A percentile compares a stretch with the other conserved stretches of the same genome.
Conservation (phyloP, 2,329 filamentous ascomycete genomes). For the Xylogone sp. region DNA sequence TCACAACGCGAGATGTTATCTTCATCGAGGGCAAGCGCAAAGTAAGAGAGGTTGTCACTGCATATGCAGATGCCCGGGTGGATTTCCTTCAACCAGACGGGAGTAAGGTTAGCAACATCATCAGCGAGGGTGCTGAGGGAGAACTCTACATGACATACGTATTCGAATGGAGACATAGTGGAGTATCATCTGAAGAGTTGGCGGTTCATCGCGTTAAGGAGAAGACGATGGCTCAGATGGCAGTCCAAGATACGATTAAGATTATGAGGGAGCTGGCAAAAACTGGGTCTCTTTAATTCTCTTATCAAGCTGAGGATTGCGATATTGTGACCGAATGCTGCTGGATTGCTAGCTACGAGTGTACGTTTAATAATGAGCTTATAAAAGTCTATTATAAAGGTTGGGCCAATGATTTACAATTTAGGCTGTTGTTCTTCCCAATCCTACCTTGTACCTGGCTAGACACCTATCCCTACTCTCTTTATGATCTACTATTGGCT, state of each 20-base stretch:
- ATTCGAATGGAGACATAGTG: constrained; percentile 35
- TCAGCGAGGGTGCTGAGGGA: constrained; percentile 28
- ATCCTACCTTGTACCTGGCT: constrained; percentile 68
- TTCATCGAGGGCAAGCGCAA: constrained; percentile 19
- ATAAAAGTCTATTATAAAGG: no score
- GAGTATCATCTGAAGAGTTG: constrained; percentile 7
- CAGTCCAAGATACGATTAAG: constrained; percentile 8
- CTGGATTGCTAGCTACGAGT: no score
- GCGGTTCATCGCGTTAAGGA: neutral
- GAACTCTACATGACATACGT: constrained; percentile 36
- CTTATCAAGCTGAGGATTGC: no score
- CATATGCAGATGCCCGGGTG: constrained; percentile 20
- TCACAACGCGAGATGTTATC: constrained; percentile 22
- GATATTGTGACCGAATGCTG: no score
- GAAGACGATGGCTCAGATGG: constrained; percentile 8
- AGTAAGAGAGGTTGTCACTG: constrained; percentile 20
- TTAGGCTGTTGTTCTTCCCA: no score
- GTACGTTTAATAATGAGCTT: no score
- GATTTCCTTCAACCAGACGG: constrained; percentile 19
- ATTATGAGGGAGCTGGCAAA: constrained; percentile 2
- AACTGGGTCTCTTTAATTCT: constrained; percentile 13
- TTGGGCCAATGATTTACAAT: no score
- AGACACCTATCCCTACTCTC: constrained; percentile 63
- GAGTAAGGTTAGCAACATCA: constrained; percentile 25
- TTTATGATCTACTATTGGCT: constrained; percentile 72